Base-by-base conservation (phyloP, 2,329 filamentous ascomycete species). In the Fusarium pseudocircinatum region DNA sequence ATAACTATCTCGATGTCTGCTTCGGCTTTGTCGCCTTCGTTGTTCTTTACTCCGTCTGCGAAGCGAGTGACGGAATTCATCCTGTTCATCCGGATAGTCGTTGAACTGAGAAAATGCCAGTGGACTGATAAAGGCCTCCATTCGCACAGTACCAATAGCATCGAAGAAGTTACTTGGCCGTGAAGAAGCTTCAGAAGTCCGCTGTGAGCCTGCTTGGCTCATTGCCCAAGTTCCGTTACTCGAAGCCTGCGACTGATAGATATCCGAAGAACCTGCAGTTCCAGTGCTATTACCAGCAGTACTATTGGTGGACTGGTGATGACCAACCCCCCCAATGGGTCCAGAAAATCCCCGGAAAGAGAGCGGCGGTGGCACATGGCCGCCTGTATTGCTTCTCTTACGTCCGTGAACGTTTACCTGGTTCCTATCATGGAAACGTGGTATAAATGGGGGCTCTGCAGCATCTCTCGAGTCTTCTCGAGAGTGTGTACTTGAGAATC, bases 91-190 rank as follows among this genome's bases (percentile, higher is more conserved):
- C 0, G 84, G 83, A 46, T 84, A 81, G 18, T 87, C 86, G 18
- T 84, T 83, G 59, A 86, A 83, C 34, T 84, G 83, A 6, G 83
- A 83, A 69, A 86, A 84, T 3, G 88, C 84, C 16, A 91, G 80
- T 1, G 90, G 90, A 75, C 86, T 90, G 75, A 99, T 97, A 81
- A 98, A 99, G 0, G 96, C 96, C 82, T 98, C 96, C 96, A 99
- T 98, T 34, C 96, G 91, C 52, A 98, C 91, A 4, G 95, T 98
- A 3, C 95, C 95, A 65, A 97, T 92, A 3, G 93, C 93, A 76
- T 97, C 95, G 78, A 96, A 96, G 84, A 96, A 95, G 81, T 91
- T 90, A 64, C 84, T 84, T 2, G 84, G 83, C 11, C 83, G 80
- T 15, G 86, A 88, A 2, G 87, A 90, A 7, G 87, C 86, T 69